Percentiles rank a stretch among this genome's conserved stretches.
phyloP scores from a whole-genome alignment of 306 rosid genomes.

The Inga leiocalycina region DNA sequence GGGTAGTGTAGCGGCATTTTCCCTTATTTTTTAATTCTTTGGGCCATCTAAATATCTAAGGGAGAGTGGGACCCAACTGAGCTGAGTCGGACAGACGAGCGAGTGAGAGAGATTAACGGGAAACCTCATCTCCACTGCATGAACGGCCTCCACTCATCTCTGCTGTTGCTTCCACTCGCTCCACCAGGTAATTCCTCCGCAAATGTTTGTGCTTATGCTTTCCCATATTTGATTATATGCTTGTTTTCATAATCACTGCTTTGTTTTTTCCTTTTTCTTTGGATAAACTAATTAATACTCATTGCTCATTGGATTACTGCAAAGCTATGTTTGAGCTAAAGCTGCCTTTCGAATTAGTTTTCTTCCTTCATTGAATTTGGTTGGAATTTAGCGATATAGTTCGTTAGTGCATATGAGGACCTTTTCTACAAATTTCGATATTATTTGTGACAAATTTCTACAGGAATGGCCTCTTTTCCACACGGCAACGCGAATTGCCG shows the following conservation, averaged over 20 bases:
- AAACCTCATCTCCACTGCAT: constrained; percentile 14
- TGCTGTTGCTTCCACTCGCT: neutral
- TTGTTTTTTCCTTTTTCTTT: neutral
- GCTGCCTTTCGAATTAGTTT: neutral
- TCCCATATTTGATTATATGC: neutral
- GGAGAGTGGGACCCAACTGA: constrained; percentile 20
- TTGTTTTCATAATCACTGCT: neutral
- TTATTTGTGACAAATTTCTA: constrained; percentile 5
- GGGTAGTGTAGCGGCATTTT: no score
- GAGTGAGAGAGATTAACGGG: neutral
- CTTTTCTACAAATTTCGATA: neutral
- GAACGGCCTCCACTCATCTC: constrained; percentile 29
- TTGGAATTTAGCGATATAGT: neutral
- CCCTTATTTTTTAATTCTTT: neutral
- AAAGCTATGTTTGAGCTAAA: neutral
- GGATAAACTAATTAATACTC: neutral
- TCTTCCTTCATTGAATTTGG: neutral
- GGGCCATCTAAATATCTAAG: no score
- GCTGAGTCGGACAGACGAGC: neutral
- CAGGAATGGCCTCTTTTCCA: constrained; percentile 54
- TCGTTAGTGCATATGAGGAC: neutral
- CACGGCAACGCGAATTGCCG: constrained; percentile 47
- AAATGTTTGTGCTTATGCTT: neutral
- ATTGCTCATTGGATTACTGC: neutral
- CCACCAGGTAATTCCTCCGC: constrained; percentile 13